Conservation (phyloP, 2,329 filamentous ascomycete genomes). For the Paracorniculantispora psalliotae region DNA sequence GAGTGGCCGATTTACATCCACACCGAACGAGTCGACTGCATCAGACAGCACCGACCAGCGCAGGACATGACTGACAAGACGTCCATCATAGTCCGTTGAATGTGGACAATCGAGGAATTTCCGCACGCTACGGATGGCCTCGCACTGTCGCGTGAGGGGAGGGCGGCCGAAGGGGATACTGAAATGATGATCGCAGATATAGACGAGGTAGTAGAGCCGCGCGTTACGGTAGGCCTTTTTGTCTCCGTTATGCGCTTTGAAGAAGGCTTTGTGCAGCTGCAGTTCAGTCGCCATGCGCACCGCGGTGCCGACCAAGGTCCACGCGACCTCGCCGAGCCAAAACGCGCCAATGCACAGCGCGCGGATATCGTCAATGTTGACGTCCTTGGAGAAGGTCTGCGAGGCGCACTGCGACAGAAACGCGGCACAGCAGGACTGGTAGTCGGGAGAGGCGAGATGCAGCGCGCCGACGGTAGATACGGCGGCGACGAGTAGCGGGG, state of each 20-base stretch:
- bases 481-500: slow-evolving; percentile 14
- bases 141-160: slow-evolving; percentile 22
- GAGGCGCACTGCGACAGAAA: slow-evolving; percentile 13
- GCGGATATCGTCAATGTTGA: slow-evolving; percentile 53
- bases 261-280: slow-evolving; percentile 49
- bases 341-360: slow-evolving; percentile 59
- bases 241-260: slow-evolving; percentile 41
- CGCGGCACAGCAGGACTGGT: slow-evolving; percentile 9
- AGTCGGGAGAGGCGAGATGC: slow-evolving; percentile 12
- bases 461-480: slow-evolving; percentile 14
- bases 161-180: slow-evolving; percentile 29
- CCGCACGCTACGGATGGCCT: slow-evolving; percentile 20
- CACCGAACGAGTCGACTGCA: slow-evolving; percentile 13
- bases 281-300: slow-evolving; percentile 54
- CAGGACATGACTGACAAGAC: slow-evolving; percentile 20
- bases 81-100: slow-evolving; percentile 17
- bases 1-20: slow-evolving; percentile 11
- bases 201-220: slow-evolving; percentile 51
- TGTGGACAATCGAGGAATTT: slow-evolving; percentile 24
- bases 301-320: slow-evolving; percentile 56
- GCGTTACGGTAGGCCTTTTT: slow-evolving; percentile 48
- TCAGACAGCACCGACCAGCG: slow-evolving; percentile 15
- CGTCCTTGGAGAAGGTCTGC: slow-evolving; percentile 25
- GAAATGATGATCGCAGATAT: slow-evolving; percentile 29
- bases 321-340: slow-evolving; percentile 57